Evolutionary conservation across 306 rosid species (phyloP), one percentile per base, ranked within the genome.

Genomic region (Acacia confusa): DNA sequence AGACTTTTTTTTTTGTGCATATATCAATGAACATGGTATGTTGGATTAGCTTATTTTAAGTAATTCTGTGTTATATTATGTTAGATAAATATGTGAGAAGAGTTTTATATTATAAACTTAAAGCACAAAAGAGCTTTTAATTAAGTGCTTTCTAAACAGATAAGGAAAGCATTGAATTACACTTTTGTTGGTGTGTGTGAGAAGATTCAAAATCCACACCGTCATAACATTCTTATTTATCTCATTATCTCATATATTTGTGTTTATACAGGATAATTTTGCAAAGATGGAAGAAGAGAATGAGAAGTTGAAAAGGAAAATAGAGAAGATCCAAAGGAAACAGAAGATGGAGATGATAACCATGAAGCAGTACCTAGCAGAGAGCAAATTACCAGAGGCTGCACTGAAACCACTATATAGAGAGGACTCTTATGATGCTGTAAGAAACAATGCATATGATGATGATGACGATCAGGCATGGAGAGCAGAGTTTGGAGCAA

Each of bases 401-500:
- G 99, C 99, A 65, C 79, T 93, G 80, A 86, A 86, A 69, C 92
- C 90, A 43, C 86, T 90, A 61, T 89, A 87, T 69, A 60, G 81
- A 4, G 97, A 91, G 77, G 92, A 92, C 76, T 86, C 94, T 4
- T 87, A 84, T 75, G 86, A 40, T 82, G 53, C 41, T 15, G 86
- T 55, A 32, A 85, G 82, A 16, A 83, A 79, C 53, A 86, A 87
- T 83, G 80, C 85, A 34, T 45, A 47, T 78, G 24, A 70, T 24
- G 97, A 92, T 24, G 95, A 88, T 34, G 97, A 89, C 38, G 96
- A 96, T 85, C 97, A 93, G 80, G 92, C 97, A 25, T 92, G 99
- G 98, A 92, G 95, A 84, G 92, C 93, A 52, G 98, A 96, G 79
- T 96, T 93, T 88, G 97, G 98, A 80, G 98, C 97, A n/a, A 93